phyloP scores from a whole-genome alignment of 148 eudicot genomes.

The Rhododendron kiyosumense region DNA sequence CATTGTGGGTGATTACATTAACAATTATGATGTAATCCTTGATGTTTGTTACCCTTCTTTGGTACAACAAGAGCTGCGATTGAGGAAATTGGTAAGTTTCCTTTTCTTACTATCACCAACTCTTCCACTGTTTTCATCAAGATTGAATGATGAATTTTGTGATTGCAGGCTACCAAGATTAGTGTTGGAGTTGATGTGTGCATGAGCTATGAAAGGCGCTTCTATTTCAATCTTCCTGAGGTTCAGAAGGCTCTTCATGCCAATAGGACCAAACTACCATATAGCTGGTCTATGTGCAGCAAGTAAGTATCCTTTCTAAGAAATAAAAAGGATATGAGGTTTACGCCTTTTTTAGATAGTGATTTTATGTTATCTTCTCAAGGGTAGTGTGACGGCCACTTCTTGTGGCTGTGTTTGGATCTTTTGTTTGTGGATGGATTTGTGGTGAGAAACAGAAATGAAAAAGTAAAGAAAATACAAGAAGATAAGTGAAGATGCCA shows the following conservation, averaged over 20 bases:
- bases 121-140: background rate
- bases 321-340: background rate
- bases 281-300: conserved; percentile 93
- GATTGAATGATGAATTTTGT: background rate
- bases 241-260: conserved; percentile 98
- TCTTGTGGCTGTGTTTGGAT: background rate
- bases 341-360: background rate
- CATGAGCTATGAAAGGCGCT: conserved; percentile 67
- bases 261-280: conserved; percentile 75
- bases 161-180: conserved; percentile 75
- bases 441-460: background rate
- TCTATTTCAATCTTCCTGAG: conserved; percentile 89
- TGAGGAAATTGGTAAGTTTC: conserved; percentile 54
- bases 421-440: background rate
- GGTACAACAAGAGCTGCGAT: conserved; percentile 77
- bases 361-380: background rate
- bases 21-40: conserved; percentile 77
- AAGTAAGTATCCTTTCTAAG: conserved; percentile 33
- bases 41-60: conserved; percentile 91
- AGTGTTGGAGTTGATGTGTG: conserved; percentile 93
- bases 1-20: conserved; percentile 70
- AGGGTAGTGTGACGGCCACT: background rate
- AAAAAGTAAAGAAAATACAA: background rate
- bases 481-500: background rate
- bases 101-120: background rate